Evolutionary conservation across 768 basidiomycete species (phyloP).

Genomic region (Daedaleopsis sinensis): DNA sequence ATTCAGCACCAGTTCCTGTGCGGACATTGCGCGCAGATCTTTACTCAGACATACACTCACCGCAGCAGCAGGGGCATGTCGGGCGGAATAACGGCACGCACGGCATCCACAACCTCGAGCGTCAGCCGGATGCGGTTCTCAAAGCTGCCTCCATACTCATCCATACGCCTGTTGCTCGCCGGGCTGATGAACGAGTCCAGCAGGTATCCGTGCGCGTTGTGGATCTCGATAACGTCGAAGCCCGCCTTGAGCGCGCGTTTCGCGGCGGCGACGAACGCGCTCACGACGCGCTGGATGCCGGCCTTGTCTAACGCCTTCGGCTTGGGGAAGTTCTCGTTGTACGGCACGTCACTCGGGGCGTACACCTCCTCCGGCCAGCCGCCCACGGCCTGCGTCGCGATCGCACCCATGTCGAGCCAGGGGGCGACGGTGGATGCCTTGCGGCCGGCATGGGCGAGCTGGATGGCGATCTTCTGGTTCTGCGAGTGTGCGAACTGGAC

Average conservation of each 20-base stretch:
- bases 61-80: conserved; percentile 75
- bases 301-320: conserved; percentile 61
- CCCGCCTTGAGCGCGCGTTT: conserved; percentile 60
- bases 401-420: conserved; percentile 55
- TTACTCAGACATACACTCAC: conserved; percentile 38
- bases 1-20: neutral
- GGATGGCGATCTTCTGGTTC: conserved; percentile 72
- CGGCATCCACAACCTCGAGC: conserved; percentile 64
- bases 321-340: conserved; percentile 43
- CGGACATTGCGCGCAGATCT: conserved; percentile 10
- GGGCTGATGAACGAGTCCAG: conserved; percentile 41
- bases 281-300: conserved; percentile 58
- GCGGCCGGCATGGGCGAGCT: conserved; percentile 76
- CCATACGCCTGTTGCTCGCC: conserved; percentile 42
- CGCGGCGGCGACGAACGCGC: conserved; percentile 56
- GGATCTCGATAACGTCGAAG: conserved; percentile 33
- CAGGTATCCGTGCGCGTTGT: conserved; percentile 31
- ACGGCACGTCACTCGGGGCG: conserved; percentile 57
- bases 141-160: conserved; percentile 50
- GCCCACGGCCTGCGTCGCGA: conserved; percentile 40
- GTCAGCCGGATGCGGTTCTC: conserved; percentile 58
- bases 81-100: conserved; percentile 60
- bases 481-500: conserved; percentile 73
- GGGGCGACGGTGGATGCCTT: conserved; percentile 68
- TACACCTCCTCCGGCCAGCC: conserved; percentile 41